Evolutionary conservation across 495 filamentous ascomycete species (phyloP), one percentile per base, ranked within the genome.

Genomic region (Lasiosphaeria miniovina): DNA sequence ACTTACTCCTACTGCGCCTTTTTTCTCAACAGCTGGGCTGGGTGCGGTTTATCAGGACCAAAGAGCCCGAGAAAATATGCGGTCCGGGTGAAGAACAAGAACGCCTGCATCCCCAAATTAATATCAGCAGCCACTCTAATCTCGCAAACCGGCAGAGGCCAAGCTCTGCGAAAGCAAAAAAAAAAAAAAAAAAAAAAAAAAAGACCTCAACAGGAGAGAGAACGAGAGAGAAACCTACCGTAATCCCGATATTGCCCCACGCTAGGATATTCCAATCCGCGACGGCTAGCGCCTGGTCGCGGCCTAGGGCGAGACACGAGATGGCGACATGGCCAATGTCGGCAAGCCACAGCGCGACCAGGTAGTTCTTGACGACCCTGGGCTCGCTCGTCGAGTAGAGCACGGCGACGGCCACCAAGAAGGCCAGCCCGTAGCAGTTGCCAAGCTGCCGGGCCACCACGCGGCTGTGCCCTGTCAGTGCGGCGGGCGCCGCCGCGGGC

Each of bases 241-340:
- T 90, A 31, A 78, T 72, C 0, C 82, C 87, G 49, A 93, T 77
- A 64, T 91, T 91, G 10, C 89, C 89, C 86, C 87, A 90, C 2
- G 84, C 82, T 74, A 89, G 76, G 33, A 78, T 68, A 62, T 89
- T 91, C 89, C 88, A 93, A 4, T 68, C 72, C 36, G 62, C 71
- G 4, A 88, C 71, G 61, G 86, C 78, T 14, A 82, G 17, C 53
- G 83, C 80, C 14, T 68, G 68, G 3, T 80, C 75, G 61, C 72
- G 77, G 4, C 85, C 88, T 61, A 91, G 78, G 3, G 71, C 82
- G 61, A 78, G 74, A 46, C 75, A 82, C 0, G 86, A 88, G 56
- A 85, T 79, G 36, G 74, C 84, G n/a, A 91, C 64, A 71, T 91
- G 89, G 4, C 84, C 86, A 53, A 91, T 71, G 61, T 91, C 89